Conservation (phyloP, 352 stramenopile species). For the Globisporangium irregulare region DNA sequence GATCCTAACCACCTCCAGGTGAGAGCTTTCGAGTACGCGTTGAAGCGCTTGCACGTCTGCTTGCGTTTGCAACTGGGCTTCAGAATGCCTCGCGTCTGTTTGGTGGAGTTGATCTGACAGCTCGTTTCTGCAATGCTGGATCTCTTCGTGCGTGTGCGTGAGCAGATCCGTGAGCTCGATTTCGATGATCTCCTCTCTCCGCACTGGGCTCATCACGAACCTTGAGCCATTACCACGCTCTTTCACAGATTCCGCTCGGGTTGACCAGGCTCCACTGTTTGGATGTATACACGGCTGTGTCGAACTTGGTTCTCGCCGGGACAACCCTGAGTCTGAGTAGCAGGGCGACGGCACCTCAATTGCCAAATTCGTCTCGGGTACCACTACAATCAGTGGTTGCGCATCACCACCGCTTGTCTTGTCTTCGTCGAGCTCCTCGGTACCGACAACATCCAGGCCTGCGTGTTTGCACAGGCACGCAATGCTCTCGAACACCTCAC, state of each 20-base stretch:
- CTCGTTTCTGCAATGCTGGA: constrained; percentile 19
- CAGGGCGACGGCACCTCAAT: not conserved
- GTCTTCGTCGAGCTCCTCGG: not conserved
- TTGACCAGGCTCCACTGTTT: not conserved
- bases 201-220: not conserved
- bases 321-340: not conserved
- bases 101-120: constrained; percentile 23
- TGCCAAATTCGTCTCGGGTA: not conserved
- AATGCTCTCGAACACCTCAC: constrained; percentile 22
- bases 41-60: constrained; percentile 21
- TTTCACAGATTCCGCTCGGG: not conserved
- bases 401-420: not conserved
- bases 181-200: constrained; percentile 31
- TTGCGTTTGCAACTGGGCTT: constrained; percentile 17
- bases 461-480: constrained; percentile 15
- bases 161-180: constrained; percentile 39
- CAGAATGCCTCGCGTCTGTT: constrained; percentile 16
- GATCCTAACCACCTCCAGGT: constrained; percentile 21
- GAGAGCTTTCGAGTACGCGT: constrained; percentile 23
- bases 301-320: not conserved
- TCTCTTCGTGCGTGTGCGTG: constrained; percentile 32
- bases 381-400: not conserved
- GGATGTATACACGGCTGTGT: not conserved
- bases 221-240: not conserved
- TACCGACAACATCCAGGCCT: not conserved